A percentile compares a stretch with the other conserved stretches of the same genome.
Conservation (phyloP, 1,284 basidiomycete species). For the Sporisorium graminicola region DNA sequence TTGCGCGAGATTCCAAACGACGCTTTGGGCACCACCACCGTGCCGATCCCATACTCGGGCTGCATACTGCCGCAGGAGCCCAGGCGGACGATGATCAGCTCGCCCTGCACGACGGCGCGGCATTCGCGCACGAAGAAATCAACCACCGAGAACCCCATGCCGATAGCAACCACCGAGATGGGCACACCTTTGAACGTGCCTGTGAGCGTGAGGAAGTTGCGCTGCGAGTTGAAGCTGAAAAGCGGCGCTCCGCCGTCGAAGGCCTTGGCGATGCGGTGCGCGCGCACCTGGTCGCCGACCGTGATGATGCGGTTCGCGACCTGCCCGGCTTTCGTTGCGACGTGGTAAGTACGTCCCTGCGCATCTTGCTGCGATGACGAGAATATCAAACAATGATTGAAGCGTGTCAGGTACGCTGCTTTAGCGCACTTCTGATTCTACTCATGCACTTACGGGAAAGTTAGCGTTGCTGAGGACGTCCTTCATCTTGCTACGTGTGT, state of each 20-base stretch:
- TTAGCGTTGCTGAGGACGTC: slow-evolving; percentile 59
- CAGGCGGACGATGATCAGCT: slow-evolving; percentile 76
- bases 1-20: slow-evolving; percentile 80
- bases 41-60: slow-evolving; percentile 77
- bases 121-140: slow-evolving; percentile 87
- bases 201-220: slow-evolving; percentile 84
- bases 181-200: slow-evolving; percentile 80
- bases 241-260: slow-evolving; percentile 74
- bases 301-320: slow-evolving; percentile 85
- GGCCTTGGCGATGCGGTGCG: slow-evolving; percentile 75
- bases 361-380: slow-evolving; percentile 55
- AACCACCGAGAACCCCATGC: slow-evolving; percentile 76
- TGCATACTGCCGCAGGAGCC: slow-evolving; percentile 78
- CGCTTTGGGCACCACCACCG: slow-evolving; percentile 79
- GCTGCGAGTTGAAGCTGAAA: slow-evolving; percentile 79
- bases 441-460: slow-evolving; percentile 50
- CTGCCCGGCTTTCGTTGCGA: slow-evolving; percentile 55
- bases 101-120: slow-evolving; percentile 81
- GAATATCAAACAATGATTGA: too few relatives aligned
- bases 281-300: slow-evolving; percentile 80
- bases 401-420: neutral
- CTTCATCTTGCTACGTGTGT: slow-evolving; percentile 44
- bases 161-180: slow-evolving; percentile 81
- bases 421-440: too few relatives aligned
- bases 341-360: slow-evolving; percentile 54